A percentile compares a stretch with the other conserved stretches of the same genome.
Conservation (phyloP, 495 filamentous ascomycete species). For the Trichoderma asperelloides region DNA sequence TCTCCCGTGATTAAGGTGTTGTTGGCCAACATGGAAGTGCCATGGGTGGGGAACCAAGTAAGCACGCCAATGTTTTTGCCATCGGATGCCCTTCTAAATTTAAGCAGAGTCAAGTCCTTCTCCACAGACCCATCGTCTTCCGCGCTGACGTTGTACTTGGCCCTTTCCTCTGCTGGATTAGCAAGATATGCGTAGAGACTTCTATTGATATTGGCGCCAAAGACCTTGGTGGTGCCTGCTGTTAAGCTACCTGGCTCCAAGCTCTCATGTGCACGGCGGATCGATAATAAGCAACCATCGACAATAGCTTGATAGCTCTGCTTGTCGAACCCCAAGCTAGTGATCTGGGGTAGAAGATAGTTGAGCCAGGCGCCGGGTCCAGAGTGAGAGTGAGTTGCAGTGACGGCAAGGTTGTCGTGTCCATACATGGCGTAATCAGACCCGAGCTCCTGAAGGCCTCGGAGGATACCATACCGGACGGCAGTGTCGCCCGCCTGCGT, state of each 20-base stretch:
- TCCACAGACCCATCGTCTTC: slow-evolving; percentile 66
- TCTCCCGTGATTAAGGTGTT: slow-evolving; percentile 89
- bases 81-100: slow-evolving; percentile 65
- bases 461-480: slow-evolving; percentile 73
- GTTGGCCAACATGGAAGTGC: slow-evolving; percentile 85
- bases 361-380: slow-evolving; percentile 94
- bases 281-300: slow-evolving; percentile 73
- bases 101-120: slow-evolving; percentile 74
- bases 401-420: slow-evolving; percentile 80
- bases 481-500: slow-evolving; percentile 88
- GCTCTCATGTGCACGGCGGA: slow-evolving; percentile 71
- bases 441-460: slow-evolving; percentile 59
- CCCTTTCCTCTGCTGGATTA: slow-evolving; percentile 74
- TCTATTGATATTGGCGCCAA: slow-evolving; percentile 82
- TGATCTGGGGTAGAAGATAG: slow-evolving; percentile 91
- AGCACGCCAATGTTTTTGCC: slow-evolving; percentile 68
- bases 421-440: slow-evolving; percentile 63
- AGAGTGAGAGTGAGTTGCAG: slow-evolving; percentile 89
- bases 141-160: slow-evolving; percentile 50
- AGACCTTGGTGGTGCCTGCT: slow-evolving; percentile 63
- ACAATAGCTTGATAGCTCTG: slow-evolving; percentile 89
- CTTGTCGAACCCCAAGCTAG: slow-evolving; percentile 77
- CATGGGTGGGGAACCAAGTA: slow-evolving; percentile 92
- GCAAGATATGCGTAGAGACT: slow-evolving; percentile 86
- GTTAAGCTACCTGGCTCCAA: slow-evolving; percentile 63